Conservation (phyloP, 192 early-diverging fungal species). For the Endogone sp. region DNA sequence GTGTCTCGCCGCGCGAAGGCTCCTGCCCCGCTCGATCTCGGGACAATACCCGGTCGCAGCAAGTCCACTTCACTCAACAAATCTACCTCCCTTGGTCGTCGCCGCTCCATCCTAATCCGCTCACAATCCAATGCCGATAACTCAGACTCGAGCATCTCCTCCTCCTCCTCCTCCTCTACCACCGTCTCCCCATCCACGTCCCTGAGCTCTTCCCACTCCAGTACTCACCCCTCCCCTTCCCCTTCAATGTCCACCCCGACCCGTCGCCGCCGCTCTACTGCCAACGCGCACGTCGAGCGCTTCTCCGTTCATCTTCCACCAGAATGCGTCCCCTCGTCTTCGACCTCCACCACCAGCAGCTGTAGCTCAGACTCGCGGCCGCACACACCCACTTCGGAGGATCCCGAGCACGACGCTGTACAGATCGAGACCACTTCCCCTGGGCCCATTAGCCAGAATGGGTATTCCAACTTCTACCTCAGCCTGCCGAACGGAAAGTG, state of each 20-base stretch:
- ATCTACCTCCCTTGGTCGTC: background rate
- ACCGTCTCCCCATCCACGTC: background rate
- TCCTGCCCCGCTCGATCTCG: background rate
- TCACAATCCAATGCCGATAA: background rate
- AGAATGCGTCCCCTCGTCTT: background rate
- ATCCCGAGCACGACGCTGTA: background rate
- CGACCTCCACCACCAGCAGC: background rate
- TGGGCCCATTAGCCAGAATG: background rate
- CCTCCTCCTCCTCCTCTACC: background rate
- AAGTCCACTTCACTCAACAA: too few species aligned
- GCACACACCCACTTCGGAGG: background rate
- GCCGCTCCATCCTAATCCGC: background rate
- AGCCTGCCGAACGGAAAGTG: slow-evolving; percentile 31
- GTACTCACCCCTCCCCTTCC: background rate
- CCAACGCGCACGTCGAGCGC: background rate
- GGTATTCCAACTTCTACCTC: slow-evolving; percentile 31
- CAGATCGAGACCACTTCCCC: too few species aligned
- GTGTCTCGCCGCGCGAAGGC: background rate
- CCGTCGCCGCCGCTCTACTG: background rate
- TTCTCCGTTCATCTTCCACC: background rate
- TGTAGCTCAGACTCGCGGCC: background rate
- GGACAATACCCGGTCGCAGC: too few species aligned
- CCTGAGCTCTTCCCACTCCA: background rate
- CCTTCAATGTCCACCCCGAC: background rate
- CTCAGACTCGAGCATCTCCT: background rate